phyloP scores from a whole-genome alignment of 768 basidiomycete genomes.

The Leucogyrophana mollusca region DNA sequence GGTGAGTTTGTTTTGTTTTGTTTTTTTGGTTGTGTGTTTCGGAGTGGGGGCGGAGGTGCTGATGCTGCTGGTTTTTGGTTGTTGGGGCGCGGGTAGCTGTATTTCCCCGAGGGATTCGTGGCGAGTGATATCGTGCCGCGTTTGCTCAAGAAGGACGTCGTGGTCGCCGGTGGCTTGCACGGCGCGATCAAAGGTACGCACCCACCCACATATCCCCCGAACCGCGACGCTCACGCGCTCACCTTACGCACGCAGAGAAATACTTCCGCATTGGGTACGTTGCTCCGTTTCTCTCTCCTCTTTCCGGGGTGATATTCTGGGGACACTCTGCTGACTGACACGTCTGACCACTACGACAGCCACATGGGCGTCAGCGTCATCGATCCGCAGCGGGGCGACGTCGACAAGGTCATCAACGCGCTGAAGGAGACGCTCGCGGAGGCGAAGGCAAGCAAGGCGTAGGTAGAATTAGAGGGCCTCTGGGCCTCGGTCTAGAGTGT shows the following conservation, averaged over 20 bases:
- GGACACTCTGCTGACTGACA: constrained; percentile 4
- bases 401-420: constrained; percentile 67
- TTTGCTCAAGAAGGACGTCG: constrained; percentile 66
- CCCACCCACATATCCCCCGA: too few relatives aligned
- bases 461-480: background rate
- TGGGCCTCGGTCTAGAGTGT: too few relatives aligned
- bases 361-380: constrained; percentile 93
- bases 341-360: constrained; percentile 31
- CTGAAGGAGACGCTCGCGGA: constrained; percentile 58
- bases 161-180: constrained; percentile 89
- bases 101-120: constrained; percentile 79
- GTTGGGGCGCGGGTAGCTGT: constrained; percentile 47
- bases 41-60: too few relatives aligned
- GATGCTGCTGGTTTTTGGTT: constrained; percentile 2
- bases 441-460: constrained; percentile 16
- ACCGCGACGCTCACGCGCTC: too few relatives aligned
- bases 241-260: constrained; percentile 56
- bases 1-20: constrained; percentile 34
- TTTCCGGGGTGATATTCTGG: constrained; percentile 4
- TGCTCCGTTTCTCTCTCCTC: background rate
- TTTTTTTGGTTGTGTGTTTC: background rate
- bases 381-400: constrained; percentile 65
- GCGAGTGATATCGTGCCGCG: constrained; percentile 77
- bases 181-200: constrained; percentile 72
- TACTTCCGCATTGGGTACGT: constrained; percentile 89